Base-by-base conservation (phyloP, 331 rosid genomes). In the Quercus phellos region DNA sequence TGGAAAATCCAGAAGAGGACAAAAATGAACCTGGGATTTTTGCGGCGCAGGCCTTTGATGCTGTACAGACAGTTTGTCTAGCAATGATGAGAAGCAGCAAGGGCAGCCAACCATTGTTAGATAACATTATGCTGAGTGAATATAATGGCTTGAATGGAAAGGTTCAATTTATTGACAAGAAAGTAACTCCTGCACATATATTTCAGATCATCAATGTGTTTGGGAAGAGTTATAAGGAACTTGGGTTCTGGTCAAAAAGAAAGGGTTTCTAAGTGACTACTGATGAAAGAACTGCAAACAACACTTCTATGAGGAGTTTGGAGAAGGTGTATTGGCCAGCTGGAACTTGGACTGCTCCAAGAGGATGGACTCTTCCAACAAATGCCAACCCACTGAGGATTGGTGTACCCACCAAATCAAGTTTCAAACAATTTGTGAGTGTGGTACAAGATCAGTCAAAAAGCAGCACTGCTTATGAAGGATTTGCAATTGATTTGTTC, bases 11-110 rank as follows among this genome's bases (percentile, higher is more conserved):
- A 34, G 54, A 70, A 7, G 91, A 89, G 30, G 35, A 55, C 21
- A 85, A 81, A 70, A 22, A 63, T 26, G 91, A 85, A 50, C 91
- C 91, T 19, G 85, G 90, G 27, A 64, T 76, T 69, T 81, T 72
- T 51, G 90, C 91, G 4, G 80, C 72, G 1, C 84, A 67, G 66
- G 87, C 93, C 4, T 87, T 87, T 58, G 90, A 89, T 78, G 87
- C 87, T 66, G 78, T 82, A 35, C 64, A 42, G 80, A 55, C 80
- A 35, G 72, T 73, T 14, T 87, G 82, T 69, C 77, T 68, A 76
- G 87, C 90, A n/a, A 66, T 83, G 79, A 81, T 51, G 32, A 43
- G 76, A 64, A 70, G 58, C 46, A 60, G 2, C 1, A 61, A 61
- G 55, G 59, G 53, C 3, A 73, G 77, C 6, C 51, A 75, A 38